Percentiles rank a stretch among this genome's conserved stretches.
These are phyloP conservation scores for Trichoderma sp. DNA, from an alignment of 2,329 filamentous ascomycete genomes.

Conservation along the genomic window DNA sequence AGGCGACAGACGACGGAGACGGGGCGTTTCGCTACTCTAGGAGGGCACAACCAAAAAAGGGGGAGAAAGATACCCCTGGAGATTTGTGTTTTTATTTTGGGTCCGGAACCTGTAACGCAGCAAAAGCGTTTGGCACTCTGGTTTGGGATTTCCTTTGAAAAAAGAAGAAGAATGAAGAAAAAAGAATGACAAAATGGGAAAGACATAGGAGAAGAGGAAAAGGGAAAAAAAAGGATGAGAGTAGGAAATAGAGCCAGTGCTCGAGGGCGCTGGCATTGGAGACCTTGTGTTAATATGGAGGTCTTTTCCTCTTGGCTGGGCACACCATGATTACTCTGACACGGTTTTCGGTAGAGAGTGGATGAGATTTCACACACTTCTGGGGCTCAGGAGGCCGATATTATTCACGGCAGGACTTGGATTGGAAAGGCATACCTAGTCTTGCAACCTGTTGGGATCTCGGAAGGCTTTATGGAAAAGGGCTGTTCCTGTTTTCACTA, in stretches of 20 bases:
- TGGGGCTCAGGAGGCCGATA: background rate
- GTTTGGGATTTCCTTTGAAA: background rate
- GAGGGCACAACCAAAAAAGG: constrained; percentile 1
- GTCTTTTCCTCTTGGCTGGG: background rate
- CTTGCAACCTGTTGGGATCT: constrained; percentile 15
- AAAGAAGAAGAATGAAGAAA: background rate
- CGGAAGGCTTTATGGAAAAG: background rate
- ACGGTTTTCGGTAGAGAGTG: background rate
- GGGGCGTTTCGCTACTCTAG: constrained; percentile 18
- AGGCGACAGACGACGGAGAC: constrained; percentile 13
- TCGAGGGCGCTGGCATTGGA: constrained; percentile 6
- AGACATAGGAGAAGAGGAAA: background rate
- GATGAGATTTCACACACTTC: background rate
- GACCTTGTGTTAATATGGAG: background rate
- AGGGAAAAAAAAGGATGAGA: background rate
- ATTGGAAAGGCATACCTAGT: constrained; percentile 23
- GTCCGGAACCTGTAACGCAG: constrained; percentile 8
- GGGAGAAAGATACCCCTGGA: constrained; percentile 1
- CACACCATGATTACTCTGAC: constrained; percentile 3
- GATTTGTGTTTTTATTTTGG: constrained; percentile 8
- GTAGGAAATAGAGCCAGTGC: constrained; percentile 4
- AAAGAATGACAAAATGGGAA: background rate
- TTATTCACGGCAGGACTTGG: background rate
- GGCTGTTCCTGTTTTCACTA: constrained; percentile 9
- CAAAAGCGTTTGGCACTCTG: background rate